These are phyloP conservation scores for Pseudonectria buxi DNA, from an alignment of 2,329 filamentous ascomycete genomes.

Conservation along the genomic window DNA sequence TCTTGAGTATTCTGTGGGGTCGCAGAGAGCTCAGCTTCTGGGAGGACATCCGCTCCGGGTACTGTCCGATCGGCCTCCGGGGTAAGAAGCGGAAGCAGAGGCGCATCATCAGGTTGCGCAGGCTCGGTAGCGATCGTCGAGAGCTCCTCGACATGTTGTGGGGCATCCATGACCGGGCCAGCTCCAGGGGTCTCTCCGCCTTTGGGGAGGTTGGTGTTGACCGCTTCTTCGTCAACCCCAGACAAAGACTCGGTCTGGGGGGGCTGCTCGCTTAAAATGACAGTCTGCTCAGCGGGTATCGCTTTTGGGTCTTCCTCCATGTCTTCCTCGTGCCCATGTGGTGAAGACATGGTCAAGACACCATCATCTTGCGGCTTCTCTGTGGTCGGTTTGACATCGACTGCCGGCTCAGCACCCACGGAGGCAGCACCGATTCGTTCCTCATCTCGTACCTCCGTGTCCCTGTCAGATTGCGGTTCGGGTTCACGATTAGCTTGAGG, in stretches of 20 bases:
- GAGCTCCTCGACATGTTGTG: conserved; percentile 1
- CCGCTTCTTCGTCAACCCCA: conserved; percentile 4
- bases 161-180: conserved; percentile 2
- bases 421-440: no score
- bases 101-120: not conserved
- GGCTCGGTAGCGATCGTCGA: not conserved
- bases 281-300: conserved; percentile 1
- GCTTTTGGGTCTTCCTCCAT: conserved; percentile 2
- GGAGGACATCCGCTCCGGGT: not conserved
- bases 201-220: conserved; percentile 3
- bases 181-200: conserved; percentile 2
- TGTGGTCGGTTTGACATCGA: not conserved
- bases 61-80: not conserved
- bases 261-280: conserved; percentile 2
- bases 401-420: no score
- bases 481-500: no score
- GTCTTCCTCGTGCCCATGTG: conserved; percentile 5
- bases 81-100: not conserved
- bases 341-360: conserved; percentile 1
- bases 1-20: no score
- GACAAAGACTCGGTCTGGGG: conserved; percentile 1
- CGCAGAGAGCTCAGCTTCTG: conserved; percentile 4
- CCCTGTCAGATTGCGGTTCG: no score
- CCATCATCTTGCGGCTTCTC: conserved; percentile 3
- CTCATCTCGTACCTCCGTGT: no score